Evolutionary conservation across 148 eudicot genomes (phyloP).

Genomic region (Cornus controversa): DNA sequence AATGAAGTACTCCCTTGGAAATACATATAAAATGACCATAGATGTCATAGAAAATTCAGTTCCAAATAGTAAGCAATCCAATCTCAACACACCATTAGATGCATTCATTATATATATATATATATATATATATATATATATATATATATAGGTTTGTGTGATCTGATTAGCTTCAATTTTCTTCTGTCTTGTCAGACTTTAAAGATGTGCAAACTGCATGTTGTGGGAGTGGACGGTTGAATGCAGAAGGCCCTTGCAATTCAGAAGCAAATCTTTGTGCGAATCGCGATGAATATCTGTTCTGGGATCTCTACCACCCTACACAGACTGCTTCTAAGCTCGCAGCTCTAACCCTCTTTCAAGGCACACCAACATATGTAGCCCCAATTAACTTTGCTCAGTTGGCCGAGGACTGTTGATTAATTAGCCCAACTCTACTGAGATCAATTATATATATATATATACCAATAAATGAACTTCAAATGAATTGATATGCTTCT

Average conservation of each 20-base stretch:
- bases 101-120: no score
- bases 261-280: conserved; percentile 23
- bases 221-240: conserved; percentile 26
- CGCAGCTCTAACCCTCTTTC: conserved; percentile 30
- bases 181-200: conserved; percentile 13
- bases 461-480: no score
- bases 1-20: conserved; percentile 39
- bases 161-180: no score
- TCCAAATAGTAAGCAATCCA: conserved; percentile 26
- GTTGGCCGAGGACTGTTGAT: conserved; percentile 7
- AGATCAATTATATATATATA: no score
- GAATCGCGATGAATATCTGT: conserved; percentile 24
- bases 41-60: conserved; percentile 25
- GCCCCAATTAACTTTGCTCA: conserved; percentile 33
- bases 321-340: conserved; percentile 28
- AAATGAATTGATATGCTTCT: no score
- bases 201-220: conserved; percentile 30
- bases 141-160: no score
- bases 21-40: conserved; percentile 35
- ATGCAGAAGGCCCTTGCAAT: conserved; percentile 24
- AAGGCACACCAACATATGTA: conserved; percentile 21
- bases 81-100: background rate
- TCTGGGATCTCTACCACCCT: conserved; percentile 42
- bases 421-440: background rate
- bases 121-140: no score